These are phyloP conservation scores for Cyclotella kingstonii DNA, from an alignment of 108 stramenopile genomes.

Conservation along the genomic window DNA sequence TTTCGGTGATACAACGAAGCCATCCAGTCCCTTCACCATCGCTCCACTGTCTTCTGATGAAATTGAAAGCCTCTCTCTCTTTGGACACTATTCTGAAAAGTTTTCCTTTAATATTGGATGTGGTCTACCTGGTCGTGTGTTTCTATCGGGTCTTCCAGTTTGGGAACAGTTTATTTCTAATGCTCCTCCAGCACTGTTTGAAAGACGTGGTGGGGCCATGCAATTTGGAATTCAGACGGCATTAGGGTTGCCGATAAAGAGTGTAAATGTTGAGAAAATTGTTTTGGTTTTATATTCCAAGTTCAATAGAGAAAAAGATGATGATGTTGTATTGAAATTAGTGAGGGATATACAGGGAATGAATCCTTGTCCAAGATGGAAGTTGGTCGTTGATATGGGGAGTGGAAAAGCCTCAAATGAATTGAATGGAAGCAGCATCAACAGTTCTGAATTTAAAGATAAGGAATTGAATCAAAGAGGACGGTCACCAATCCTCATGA, in stretches of 20 bases:
- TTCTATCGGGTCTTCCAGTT: slow-evolving; percentile 49
- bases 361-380: slow-evolving; percentile 81
- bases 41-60: slow-evolving; percentile 43
- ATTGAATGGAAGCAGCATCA: neutral
- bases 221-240: slow-evolving; percentile 86
- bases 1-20: slow-evolving; percentile 1
- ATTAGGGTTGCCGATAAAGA: slow-evolving; percentile 70
- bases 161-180: slow-evolving; percentile 76
- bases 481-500: neutral
- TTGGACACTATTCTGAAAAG: slow-evolving; percentile 82
- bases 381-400: slow-evolving; percentile 77
- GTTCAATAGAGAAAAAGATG: slow-evolving; percentile 53
- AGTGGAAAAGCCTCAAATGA: no score
- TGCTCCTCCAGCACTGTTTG: slow-evolving; percentile 64
- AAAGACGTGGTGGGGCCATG: slow-evolving; percentile 73
- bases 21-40: slow-evolving; percentile 8
- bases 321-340: slow-evolving; percentile 54
- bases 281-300: slow-evolving; percentile 70
- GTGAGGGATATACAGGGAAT: slow-evolving; percentile 65
- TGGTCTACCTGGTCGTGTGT: slow-evolving; percentile 80
- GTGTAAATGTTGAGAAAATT: slow-evolving; percentile 75
- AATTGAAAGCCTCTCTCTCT: slow-evolving; percentile 55
- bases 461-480: neutral
- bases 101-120: slow-evolving; percentile 83
- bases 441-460: neutral